Evolutionary conservation across 139 green algal species (phyloP), one percentile per base, ranked within the genome.

Genomic region (Micractinium conductrix): DNA sequence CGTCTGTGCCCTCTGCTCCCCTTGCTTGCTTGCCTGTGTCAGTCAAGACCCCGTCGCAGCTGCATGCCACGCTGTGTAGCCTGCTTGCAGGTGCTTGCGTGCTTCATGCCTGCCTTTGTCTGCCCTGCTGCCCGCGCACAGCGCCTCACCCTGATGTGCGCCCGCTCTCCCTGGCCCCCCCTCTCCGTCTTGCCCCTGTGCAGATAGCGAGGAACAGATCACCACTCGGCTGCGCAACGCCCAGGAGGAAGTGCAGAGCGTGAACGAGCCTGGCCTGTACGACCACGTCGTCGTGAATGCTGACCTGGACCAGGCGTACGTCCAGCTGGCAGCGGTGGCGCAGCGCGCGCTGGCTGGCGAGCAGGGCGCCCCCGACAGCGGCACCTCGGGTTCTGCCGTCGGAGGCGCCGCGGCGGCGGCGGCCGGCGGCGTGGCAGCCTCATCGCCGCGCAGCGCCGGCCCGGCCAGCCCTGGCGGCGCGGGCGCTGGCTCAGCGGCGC

Each of bases 151-250:
- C 70, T 5, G 6, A 14, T 62, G 8, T 19, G 7, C 44, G 33
- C 9, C 1, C 35, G 4, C 26, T 0, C 74, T 30, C 4, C 33
- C 38, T 37, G 4, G 16, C 58, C 38, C 37, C 6, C 5, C n/a
- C 38, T 55, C 17, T 50, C 48, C 35, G 55, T n/a, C 43, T 30
- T 21, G 17, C 68, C 26, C 42, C 28, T 21, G 42, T 35, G 72
- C 76, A 82, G 95, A 98, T 74, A 91, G 65, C 16, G 92, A 96
- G 71, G 95, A 97, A 33, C 90, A 95, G 79, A 88, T 98, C 53
- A 79, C 86, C 44, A 85, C 84, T 21, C 91, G 95, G n/a, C 78
- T 97, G 58, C 80, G 73, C 4, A 93, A 92, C 60, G 93, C 94
- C 2, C 63, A 75, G 17, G 44, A 69, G 9, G 95, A 98, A 87